Conservation (phyloP, 2,329 filamentous ascomycete species). For the Huntiella bhutanensis region DNA sequence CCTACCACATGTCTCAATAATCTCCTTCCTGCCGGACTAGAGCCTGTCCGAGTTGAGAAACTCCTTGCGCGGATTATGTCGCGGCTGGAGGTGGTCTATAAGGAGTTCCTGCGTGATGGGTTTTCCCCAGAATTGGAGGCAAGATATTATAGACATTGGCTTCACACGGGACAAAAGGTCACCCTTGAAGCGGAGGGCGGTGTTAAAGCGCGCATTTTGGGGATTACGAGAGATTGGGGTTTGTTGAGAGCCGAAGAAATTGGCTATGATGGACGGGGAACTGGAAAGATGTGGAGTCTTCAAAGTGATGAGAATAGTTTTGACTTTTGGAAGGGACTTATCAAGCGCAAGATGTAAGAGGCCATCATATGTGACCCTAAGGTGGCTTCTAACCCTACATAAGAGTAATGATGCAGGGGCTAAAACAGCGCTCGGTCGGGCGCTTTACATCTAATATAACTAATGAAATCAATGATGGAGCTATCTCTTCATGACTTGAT, state of each 20-base stretch:
- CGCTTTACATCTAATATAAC: too few species aligned
- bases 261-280: conserved; percentile 49
- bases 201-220: conserved; percentile 55
- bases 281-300: conserved; percentile 61
- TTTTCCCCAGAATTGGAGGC: conserved; percentile 57
- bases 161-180: conserved; percentile 56
- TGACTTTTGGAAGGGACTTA: conserved; percentile 80
- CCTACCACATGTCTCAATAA: conserved; percentile 77
- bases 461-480: too few species aligned
- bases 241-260: conserved; percentile 71
- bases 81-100: conserved; percentile 59
- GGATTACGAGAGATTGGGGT: conserved; percentile 85
- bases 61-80: conserved; percentile 67
- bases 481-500: too few species aligned
- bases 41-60: conserved; percentile 52
- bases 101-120: conserved; percentile 52
- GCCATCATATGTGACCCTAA: too few species aligned
- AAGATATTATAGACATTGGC: conserved; percentile 66
- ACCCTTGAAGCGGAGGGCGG: conserved; percentile 69
- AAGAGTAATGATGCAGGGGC: too few species aligned
- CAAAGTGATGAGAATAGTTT: conserved; percentile 98
- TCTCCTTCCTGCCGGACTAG: conserved; percentile 31
- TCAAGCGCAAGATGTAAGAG: conserved; percentile 54
- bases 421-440: too few species aligned
- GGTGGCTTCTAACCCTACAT: too few species aligned